Base-by-base conservation (phyloP, 1,139 yeast species). In the Meyerozyma elateridarum region DNA sequence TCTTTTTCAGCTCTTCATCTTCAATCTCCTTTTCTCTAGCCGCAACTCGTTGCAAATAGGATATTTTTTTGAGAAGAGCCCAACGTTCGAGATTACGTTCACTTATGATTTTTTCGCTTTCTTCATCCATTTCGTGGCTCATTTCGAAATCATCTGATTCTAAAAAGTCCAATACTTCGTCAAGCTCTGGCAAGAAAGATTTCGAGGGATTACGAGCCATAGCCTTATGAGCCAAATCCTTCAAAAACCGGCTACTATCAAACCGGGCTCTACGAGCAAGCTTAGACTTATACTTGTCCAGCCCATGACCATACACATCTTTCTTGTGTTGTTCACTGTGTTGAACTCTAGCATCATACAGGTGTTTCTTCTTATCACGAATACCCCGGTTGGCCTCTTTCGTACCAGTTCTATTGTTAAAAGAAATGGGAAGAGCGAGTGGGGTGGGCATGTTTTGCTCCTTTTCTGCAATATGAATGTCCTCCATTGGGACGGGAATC, bases 321-420 rank as follows among this genome's bases (percentile, higher is more conserved):
- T 63, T 61, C 36, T 66, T 61, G 51, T 89, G 96, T 15, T 54
- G 58, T 8, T 63, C 63, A 48, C 72, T 84, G 31, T 79, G 78
- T 35, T 80, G 81, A 28, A 89, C 80, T 49, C 97, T 73, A 1
- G 87, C 71, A 56, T 89, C 97, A 2, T 79, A 70, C 13, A 95
- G 85, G 36, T 79, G 75, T 36, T 80, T 77, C 61, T 89, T 89
- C 51, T 75, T 78, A 40, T 88, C 96, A 39, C 95, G 67, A 20
- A 89, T 73, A 32, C 97, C 97, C 33, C 65, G 63, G 49, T 89
- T 89, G 20, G 87, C 95, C 39, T 76, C 84, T 37, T 60, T 63
- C 0, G 64, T 52, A 17, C 96, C 96, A 0, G 95, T 91, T 46
- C 93, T 70, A 49, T 85, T 79, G 53, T 88, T 89, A 58, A 89